Evolutionary conservation across 78 protist species (phyloP).

Genomic region (Cavenderia fasciculata): DNA sequence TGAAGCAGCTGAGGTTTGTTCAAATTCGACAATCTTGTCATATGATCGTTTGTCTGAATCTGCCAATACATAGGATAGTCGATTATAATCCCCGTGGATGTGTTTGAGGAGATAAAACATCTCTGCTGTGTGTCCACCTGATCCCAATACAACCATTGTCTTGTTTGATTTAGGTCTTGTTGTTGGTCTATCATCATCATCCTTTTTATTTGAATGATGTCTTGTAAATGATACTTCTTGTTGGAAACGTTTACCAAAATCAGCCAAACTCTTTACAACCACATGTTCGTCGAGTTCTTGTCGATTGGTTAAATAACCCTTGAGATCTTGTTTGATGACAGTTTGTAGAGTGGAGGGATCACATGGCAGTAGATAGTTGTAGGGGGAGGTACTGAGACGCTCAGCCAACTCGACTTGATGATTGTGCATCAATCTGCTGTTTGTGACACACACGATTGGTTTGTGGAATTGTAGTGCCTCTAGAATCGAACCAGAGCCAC

Average conservation of each 20-base stretch:
- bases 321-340: slow-evolving; percentile 3
- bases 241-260: background rate
- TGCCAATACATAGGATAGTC: slow-evolving; percentile 66
- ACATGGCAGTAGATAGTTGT: slow-evolving; percentile 19
- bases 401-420: slow-evolving; percentile 78
- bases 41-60: slow-evolving; percentile 65
- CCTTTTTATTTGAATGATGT: background rate
- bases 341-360: background rate
- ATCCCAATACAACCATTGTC: slow-evolving; percentile 73
- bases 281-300: background rate
- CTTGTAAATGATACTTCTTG: background rate
- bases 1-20: background rate
- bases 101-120: slow-evolving; percentile 60
- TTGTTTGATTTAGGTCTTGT: background rate
- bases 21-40: slow-evolving; percentile 9
- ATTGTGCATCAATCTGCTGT: slow-evolving; percentile 74
- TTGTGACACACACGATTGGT: slow-evolving; percentile 57
- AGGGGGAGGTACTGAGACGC: background rate
- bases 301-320: background rate
- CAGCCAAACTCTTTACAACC: background rate
- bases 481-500: slow-evolving; percentile 64
- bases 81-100: slow-evolving; percentile 6
- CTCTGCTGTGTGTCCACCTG: slow-evolving; percentile 88
- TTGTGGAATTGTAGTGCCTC: slow-evolving; percentile 45
- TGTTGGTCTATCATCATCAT: background rate